These are phyloP conservation scores for Exobasidium cylindrosporum DNA, from an alignment of 1,284 basidiomycete species.

Conservation along the genomic window DNA sequence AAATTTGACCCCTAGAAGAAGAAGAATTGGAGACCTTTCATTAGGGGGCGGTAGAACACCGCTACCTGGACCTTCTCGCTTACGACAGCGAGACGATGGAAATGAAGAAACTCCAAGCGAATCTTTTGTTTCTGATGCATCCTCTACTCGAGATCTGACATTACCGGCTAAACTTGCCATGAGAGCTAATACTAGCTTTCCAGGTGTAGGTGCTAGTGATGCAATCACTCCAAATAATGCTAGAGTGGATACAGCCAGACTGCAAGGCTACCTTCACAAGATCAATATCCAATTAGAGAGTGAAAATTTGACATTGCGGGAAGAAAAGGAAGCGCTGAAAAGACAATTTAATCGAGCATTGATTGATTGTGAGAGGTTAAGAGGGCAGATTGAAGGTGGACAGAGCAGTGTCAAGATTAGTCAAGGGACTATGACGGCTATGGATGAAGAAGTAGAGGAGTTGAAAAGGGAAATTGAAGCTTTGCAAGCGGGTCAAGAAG, in stretches of 20 bases:
- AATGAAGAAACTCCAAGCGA: neutral
- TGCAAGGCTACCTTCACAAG: constrained; percentile 13
- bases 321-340: constrained; percentile 10
- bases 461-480: constrained; percentile 5
- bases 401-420: neutral
- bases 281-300: constrained; percentile 10
- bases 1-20: constrained; percentile 3
- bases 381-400: neutral
- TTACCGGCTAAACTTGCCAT: neutral
- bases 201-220: constrained; percentile 13
- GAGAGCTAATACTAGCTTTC: constrained; percentile 16
- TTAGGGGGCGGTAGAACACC: constrained; percentile 11
- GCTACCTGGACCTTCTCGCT: constrained; percentile 7
- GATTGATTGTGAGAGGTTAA: constrained; percentile 6
- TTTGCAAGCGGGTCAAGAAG: constrained; percentile 12
- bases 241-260: constrained; percentile 8
- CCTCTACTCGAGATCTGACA: constrained; percentile 14
- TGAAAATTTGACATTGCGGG: constrained; percentile 14
- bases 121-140: constrained; percentile 2
- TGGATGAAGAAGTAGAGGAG: neutral
- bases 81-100: neutral
- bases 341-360: constrained; percentile 14
- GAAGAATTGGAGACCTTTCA: neutral
- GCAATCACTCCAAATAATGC: neutral
- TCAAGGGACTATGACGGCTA: neutral